Percentiles rank a stretch among this genome's conserved stretches.
phyloP scores from a whole-genome alignment of 768 basidiomycete species.

The Rhodosporidiobolus sp. region DNA sequence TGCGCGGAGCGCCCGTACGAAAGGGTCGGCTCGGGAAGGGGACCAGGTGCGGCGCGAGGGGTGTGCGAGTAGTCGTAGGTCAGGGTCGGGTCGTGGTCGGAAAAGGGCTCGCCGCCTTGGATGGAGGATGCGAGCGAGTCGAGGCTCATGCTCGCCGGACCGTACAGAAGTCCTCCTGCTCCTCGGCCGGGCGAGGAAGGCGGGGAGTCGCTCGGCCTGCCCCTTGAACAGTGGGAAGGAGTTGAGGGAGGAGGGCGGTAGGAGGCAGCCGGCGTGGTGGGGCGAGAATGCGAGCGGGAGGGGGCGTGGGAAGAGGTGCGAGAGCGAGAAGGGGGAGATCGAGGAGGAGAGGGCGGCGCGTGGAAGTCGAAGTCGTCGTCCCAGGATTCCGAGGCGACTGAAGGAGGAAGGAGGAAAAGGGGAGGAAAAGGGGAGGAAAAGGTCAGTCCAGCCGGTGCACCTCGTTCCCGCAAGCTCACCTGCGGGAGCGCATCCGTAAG shows the following conservation, averaged over 20 bases:
- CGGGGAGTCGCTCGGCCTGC: neutral
- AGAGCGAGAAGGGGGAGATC: neutral
- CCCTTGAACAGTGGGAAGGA: neutral
- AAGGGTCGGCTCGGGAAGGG: neutral
- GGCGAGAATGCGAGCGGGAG: neutral
- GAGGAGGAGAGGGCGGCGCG: neutral
- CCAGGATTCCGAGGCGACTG: slow-evolving; percentile 3
- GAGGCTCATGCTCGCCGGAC: slow-evolving; percentile 9
- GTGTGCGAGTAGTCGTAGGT: neutral
- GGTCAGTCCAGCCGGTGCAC: no score
- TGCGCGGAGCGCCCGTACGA: neutral
- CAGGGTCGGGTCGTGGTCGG: slow-evolving; percentile 26
- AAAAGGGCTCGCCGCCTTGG: neutral
- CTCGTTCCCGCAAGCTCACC: no score
- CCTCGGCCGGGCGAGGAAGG: neutral
- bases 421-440: no score
- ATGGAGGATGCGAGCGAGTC: slow-evolving; percentile 24
- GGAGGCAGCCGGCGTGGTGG: neutral
- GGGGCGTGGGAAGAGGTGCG: neutral
- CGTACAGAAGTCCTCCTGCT: neutral
- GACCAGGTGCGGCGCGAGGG: neutral
- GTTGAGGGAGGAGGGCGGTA: neutral
- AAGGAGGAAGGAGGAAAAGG: no score
- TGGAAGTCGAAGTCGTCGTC: slow-evolving; percentile 9
- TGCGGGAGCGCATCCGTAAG: no score